Evolutionary conservation across 2,329 filamentous ascomycete species (phyloP).

Genomic region (Macroventuria anomochaeta): DNA sequence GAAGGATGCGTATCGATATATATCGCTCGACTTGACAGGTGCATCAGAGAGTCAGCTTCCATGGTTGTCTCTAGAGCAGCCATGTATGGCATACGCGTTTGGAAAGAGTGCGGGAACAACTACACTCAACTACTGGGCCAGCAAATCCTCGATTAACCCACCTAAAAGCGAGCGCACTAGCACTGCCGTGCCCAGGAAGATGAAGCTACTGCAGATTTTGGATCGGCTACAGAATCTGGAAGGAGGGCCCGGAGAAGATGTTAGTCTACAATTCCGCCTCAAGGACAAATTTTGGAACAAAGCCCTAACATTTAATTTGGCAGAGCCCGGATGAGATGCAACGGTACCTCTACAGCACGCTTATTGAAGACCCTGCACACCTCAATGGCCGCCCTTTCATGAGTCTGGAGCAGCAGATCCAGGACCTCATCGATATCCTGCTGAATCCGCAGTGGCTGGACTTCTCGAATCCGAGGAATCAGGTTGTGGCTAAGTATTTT

Average conservation of each 20-base stretch:
- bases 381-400: constrained; percentile 62
- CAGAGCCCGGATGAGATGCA: constrained; percentile 53
- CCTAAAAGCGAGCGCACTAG: constrained; percentile 65
- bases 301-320: constrained; percentile 43
- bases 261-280: constrained; percentile 38
- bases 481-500: constrained; percentile 76
- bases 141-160: constrained; percentile 63
- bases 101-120: constrained; percentile 72
- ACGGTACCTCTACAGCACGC: constrained; percentile 68
- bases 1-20: constrained; percentile 46
- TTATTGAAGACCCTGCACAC: constrained; percentile 72
- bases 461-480: constrained; percentile 72
- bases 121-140: constrained; percentile 73
- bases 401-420: constrained; percentile 73
- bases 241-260: constrained; percentile 52
- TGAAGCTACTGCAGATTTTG: constrained; percentile 60
- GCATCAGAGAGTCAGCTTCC: constrained; percentile 53
- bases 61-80: constrained; percentile 77
- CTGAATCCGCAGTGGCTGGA: constrained; percentile 76
- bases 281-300: constrained; percentile 6
- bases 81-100: constrained; percentile 72
- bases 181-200: constrained; percentile 65
- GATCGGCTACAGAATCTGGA: constrained; percentile 53
- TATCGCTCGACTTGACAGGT: constrained; percentile 48
- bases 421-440: constrained; percentile 72